These are phyloP conservation scores for Boletus barrowsii DNA, from an alignment of 768 basidiomycete species.

Conservation along the genomic window DNA sequence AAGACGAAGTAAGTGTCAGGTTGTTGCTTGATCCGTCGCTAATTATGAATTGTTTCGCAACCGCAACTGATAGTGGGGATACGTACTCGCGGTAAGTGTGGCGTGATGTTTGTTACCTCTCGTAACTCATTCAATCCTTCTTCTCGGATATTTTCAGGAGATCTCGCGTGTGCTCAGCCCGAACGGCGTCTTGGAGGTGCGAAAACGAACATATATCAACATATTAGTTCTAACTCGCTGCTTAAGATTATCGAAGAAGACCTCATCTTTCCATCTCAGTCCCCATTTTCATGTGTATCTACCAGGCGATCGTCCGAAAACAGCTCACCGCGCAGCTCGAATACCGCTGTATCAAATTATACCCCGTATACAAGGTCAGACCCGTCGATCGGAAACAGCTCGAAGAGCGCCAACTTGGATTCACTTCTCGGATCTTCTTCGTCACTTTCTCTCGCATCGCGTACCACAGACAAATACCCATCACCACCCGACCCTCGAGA, in stretches of 20 bases:
- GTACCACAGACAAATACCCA: slow-evolving; percentile 6
- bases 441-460: slow-evolving; percentile 20
- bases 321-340: slow-evolving; percentile 28
- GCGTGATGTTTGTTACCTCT: slow-evolving; percentile 7
- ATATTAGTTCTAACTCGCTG: slow-evolving; percentile 5
- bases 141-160: slow-evolving; percentile 43
- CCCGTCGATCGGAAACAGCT: slow-evolving; percentile 14
- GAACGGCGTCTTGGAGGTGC: slow-evolving; percentile 62
- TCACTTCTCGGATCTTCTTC: slow-evolving; percentile 15
- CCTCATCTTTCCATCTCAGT: slow-evolving; percentile 58
- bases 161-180: slow-evolving; percentile 62
- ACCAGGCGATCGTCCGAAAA: slow-evolving; percentile 18
- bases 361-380: slow-evolving; percentile 24
- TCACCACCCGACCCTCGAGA: slow-evolving; percentile 49
- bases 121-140: slow-evolving; percentile 15
- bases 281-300: slow-evolving; percentile 4
- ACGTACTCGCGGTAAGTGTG: slow-evolving; percentile 54
- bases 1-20: slow-evolving; percentile 54
- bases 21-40: slow-evolving; percentile 7
- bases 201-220: slow-evolving; percentile 7
- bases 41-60: slow-evolving; percentile 14
- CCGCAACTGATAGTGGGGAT: slow-evolving; percentile 50
- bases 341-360: slow-evolving; percentile 22
- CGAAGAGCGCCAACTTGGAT: slow-evolving; percentile 13
- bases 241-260: slow-evolving; percentile 73